phyloP scores from a whole-genome alignment of 2,329 filamentous ascomycete species.

The Rhinocladiella mackenziei region DNA sequence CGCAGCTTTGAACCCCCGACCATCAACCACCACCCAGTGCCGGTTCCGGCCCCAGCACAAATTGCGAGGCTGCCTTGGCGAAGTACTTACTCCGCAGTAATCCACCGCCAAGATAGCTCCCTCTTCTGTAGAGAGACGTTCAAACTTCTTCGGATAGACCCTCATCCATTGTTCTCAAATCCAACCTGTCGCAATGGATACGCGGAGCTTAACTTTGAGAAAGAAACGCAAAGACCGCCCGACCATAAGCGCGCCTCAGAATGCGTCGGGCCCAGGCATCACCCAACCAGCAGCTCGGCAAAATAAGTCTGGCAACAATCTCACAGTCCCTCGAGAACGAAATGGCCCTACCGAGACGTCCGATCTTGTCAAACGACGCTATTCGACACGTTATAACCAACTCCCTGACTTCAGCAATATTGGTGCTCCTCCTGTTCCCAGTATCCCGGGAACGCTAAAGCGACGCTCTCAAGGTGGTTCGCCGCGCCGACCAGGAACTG shows the following conservation, averaged over 20 bases:
- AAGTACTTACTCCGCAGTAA: too few species aligned
- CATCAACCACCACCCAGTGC: too few species aligned
- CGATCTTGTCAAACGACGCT: constrained; percentile 89
- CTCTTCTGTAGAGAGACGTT: too few species aligned
- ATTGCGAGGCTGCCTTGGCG: too few species aligned
- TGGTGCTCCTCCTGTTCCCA: constrained; percentile 67
- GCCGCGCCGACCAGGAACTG: constrained; percentile 52
- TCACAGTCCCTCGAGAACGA: constrained; percentile 36
- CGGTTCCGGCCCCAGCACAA: too few species aligned
- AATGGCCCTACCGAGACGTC: constrained; percentile 45
- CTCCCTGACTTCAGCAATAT: constrained; percentile 65
- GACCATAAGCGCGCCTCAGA: constrained; percentile 54
- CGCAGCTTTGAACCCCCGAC: too few species aligned
- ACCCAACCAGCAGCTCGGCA: constrained; percentile 34
- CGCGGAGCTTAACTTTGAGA: constrained; percentile 57
- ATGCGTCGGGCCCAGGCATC: constrained; percentile 44
- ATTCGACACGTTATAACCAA: constrained; percentile 87
- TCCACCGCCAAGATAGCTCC: too few species aligned
- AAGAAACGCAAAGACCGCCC: constrained; percentile 57
- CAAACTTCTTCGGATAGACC: background rate
- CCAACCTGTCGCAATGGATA: constrained; percentile 15
- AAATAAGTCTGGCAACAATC: constrained; percentile 37
- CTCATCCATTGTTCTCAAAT: background rate
- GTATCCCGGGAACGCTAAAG: constrained; percentile 54
- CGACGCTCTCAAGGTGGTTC: constrained; percentile 44